phyloP scores from a whole-genome alignment of 345 rosid species.

The Mercurialis annua region DNA sequence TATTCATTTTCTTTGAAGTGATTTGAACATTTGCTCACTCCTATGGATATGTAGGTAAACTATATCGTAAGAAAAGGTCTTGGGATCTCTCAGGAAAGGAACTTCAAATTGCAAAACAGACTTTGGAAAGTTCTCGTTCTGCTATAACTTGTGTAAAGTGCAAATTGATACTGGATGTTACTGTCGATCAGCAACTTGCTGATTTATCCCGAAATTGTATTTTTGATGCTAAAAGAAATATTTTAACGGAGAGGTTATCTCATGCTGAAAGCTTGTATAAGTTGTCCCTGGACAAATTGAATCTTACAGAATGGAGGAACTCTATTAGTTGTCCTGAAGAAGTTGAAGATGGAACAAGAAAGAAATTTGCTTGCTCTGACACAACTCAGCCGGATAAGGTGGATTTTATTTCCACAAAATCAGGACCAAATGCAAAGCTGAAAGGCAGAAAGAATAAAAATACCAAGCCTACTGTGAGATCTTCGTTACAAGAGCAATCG shows the following conservation, averaged over 20 bases:
- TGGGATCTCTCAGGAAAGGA: slow-evolving; percentile 70
- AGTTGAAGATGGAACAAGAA: slow-evolving; percentile 25
- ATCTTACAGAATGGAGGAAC: slow-evolving; percentile 59
- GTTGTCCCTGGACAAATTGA: slow-evolving; percentile 57
- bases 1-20: slow-evolving; percentile 12
- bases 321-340: slow-evolving; percentile 35
- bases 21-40: slow-evolving; percentile 6
- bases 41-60: slow-evolving; percentile 44
- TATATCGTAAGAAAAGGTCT: slow-evolving; percentile 55
- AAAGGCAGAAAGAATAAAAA: slow-evolving; percentile 46
- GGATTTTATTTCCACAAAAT: slow-evolving; percentile 16
- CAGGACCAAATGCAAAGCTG: slow-evolving; percentile 27
- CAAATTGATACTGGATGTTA: slow-evolving; percentile 55
- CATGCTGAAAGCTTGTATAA: slow-evolving; percentile 58
- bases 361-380: slow-evolving; percentile 8
- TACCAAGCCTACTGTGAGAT: slow-evolving; percentile 33
- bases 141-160: slow-evolving; percentile 60
- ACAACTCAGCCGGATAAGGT: slow-evolving; percentile 14
- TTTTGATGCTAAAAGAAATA: slow-evolving; percentile 23
- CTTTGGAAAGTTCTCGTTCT: slow-evolving; percentile 31
- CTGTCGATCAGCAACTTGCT: slow-evolving; percentile 64
- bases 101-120: slow-evolving; percentile 56
- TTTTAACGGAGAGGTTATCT: slow-evolving; percentile 39
- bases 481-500: slow-evolving; percentile 39
- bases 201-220: slow-evolving; percentile 49